Evolutionary conservation across 371 early-diverging fungal genomes (phyloP).

Genomic region (Mucor racemosus): DNA sequence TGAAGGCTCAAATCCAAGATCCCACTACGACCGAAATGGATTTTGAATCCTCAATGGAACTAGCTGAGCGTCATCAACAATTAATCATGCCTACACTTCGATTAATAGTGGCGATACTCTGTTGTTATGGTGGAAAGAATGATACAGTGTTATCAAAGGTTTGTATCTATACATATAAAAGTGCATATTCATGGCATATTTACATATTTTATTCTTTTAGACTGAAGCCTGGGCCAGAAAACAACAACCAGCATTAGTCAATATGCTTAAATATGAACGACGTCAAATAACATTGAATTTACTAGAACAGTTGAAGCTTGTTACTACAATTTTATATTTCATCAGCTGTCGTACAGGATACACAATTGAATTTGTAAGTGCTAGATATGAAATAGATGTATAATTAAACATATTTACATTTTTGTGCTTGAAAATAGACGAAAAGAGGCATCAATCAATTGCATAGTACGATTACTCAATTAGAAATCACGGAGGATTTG

Average conservation of each 20-base stretch:
- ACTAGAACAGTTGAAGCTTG: conserved; percentile 54
- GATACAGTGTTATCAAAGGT: conserved; percentile 52
- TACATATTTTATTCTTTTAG: conserved; percentile 23
- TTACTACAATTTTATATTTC: conserved; percentile 19
- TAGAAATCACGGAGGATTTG: background rate
- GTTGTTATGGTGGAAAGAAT: conserved; percentile 57
- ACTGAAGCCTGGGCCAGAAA: conserved; percentile 61
- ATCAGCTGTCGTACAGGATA: conserved; percentile 48
- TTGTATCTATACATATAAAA: background rate
- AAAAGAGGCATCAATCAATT: conserved; percentile 43
- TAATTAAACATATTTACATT: background rate
- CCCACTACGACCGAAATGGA: background rate
- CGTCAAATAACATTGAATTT: conserved; percentile 43
- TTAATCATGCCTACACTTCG: conserved; percentile 65
- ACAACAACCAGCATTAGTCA: conserved; percentile 65
- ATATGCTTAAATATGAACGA: conserved; percentile 59
- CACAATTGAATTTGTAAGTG: conserved; percentile 45
- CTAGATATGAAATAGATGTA: background rate
- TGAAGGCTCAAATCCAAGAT: conserved; percentile 19
- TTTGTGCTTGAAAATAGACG: conserved; percentile 11
- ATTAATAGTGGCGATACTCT: conserved; percentile 63
- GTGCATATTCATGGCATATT: background rate
- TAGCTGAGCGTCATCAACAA: conserved; percentile 62
- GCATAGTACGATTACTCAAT: conserved; percentile 49
- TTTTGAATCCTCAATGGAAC: conserved; percentile 6